Evolutionary conservation across 345 rosid species (phyloP).

Genomic region (Eutrema yunnanense): DNA sequence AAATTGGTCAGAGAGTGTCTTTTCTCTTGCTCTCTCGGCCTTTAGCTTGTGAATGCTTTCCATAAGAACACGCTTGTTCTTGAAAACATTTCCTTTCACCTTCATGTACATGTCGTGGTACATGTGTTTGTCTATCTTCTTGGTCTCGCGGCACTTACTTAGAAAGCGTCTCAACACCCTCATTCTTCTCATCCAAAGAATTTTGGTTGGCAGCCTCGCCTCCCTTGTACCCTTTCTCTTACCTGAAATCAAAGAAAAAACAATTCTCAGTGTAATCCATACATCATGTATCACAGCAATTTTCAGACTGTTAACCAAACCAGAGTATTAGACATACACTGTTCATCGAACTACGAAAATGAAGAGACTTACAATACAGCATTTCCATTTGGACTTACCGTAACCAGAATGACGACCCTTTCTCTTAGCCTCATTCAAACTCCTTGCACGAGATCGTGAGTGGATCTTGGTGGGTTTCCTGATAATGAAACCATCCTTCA

Average conservation of each 20-base stretch:
- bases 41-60: slow-evolving; percentile 69
- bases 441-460: slow-evolving; percentile 70
- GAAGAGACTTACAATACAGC: neutral
- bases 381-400: slow-evolving; percentile 30
- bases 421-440: slow-evolving; percentile 65
- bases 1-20: slow-evolving; percentile 63
- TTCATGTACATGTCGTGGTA: slow-evolving; percentile 86
- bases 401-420: slow-evolving; percentile 80
- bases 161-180: slow-evolving; percentile 60
- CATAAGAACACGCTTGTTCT: slow-evolving; percentile 73
- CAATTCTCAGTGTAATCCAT: neutral
- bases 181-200: slow-evolving; percentile 75
- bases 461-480: slow-evolving; percentile 72
- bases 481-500: slow-evolving; percentile 15
- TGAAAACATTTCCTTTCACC: slow-evolving; percentile 68
- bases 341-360: too few relatives aligned
- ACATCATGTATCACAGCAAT: neutral
- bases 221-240: slow-evolving; percentile 75
- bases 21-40: slow-evolving; percentile 72
- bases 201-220: slow-evolving; percentile 70
- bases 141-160: slow-evolving; percentile 51
- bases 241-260: slow-evolving; percentile 30
- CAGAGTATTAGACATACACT: neutral
- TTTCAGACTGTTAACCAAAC: too few relatives aligned
- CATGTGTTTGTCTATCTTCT: slow-evolving; percentile 75